phyloP scores from a whole-genome alignment of 306 rosid species.

The Coriaria nepalensis region DNA sequence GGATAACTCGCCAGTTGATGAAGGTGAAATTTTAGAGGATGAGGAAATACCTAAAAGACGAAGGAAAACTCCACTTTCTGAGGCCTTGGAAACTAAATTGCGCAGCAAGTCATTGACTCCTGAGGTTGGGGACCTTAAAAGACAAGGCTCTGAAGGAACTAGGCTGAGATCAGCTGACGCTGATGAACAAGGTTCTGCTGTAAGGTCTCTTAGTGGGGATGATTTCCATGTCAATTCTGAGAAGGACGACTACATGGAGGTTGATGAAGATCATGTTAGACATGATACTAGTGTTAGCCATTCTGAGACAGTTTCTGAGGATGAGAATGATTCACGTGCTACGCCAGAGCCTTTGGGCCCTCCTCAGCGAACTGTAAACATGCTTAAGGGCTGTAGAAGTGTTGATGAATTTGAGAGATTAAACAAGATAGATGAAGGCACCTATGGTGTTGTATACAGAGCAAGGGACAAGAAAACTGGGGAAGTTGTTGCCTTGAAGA shows the following conservation, averaged over 20 bases:
- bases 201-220: slow-evolving; percentile 52
- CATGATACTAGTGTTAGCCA: slow-evolving; percentile 38
- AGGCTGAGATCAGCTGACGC: slow-evolving; percentile 58
- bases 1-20: slow-evolving; percentile 73
- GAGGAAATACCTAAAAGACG: slow-evolving; percentile 45
- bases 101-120: slow-evolving; percentile 57
- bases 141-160: slow-evolving; percentile 47
- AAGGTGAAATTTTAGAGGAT: slow-evolving; percentile 56
- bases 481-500: slow-evolving; percentile 93
- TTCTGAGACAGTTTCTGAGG: slow-evolving; percentile 51
- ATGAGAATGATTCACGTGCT: slow-evolving; percentile 34
- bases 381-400: slow-evolving; percentile 99
- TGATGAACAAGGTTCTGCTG: slow-evolving; percentile 38
- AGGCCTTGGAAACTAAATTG: slow-evolving; percentile 27
- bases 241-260: slow-evolving; percentile 55
- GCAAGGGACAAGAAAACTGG: slow-evolving; percentile 86
- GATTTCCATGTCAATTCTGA: slow-evolving; percentile 39
- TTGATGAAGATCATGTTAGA: slow-evolving; percentile 37
- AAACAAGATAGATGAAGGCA: slow-evolving; percentile 96
- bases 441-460: slow-evolving; percentile 97
- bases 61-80: slow-evolving; percentile 34
- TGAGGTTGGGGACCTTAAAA: slow-evolving; percentile 34
- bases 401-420: slow-evolving; percentile 98
- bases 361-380: slow-evolving; percentile 67
- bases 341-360: slow-evolving; percentile 46